These are phyloP conservation scores for Apocynum venetum DNA, from an alignment of 257 asterid genomes.

Conservation along the genomic window DNA sequence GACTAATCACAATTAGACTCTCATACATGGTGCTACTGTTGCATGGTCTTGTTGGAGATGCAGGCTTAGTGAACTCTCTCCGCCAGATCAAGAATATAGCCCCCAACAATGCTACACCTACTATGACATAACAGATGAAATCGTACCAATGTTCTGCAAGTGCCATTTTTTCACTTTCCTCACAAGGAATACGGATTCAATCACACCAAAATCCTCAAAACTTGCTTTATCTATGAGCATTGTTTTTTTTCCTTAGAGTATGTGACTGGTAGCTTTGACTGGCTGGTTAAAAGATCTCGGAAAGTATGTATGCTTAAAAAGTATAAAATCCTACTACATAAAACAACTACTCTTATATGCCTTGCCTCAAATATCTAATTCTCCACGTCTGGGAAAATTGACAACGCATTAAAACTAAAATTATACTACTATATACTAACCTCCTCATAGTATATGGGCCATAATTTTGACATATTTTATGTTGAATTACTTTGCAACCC, in stretches of 20 bases:
- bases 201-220: not conserved
- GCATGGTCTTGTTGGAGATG: not conserved
- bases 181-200: not conserved
- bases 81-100: constrained; percentile 6
- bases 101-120: not conserved
- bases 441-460: too few species aligned
- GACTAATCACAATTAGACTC: not conserved
- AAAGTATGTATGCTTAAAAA: too few species aligned
- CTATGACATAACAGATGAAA: constrained; percentile 16
- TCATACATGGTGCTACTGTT: not conserved
- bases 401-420: too few species aligned
- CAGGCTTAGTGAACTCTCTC: not conserved
- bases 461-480: too few species aligned
- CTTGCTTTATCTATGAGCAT: not conserved
- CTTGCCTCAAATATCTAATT: too few species aligned
- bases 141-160: constrained; percentile 15
- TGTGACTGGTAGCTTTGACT: not conserved
- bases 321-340: too few species aligned
- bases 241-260: not conserved
- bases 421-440: too few species aligned
- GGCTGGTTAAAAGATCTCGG: not conserved
- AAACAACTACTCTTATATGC: too few species aligned
- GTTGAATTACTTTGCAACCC: too few species aligned
- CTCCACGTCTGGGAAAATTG: too few species aligned
- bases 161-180: not conserved